Evolutionary conservation across 768 basidiomycete species (phyloP), one percentile per base, ranked within the genome.

Genomic region (Crepidotus variabilis): DNA sequence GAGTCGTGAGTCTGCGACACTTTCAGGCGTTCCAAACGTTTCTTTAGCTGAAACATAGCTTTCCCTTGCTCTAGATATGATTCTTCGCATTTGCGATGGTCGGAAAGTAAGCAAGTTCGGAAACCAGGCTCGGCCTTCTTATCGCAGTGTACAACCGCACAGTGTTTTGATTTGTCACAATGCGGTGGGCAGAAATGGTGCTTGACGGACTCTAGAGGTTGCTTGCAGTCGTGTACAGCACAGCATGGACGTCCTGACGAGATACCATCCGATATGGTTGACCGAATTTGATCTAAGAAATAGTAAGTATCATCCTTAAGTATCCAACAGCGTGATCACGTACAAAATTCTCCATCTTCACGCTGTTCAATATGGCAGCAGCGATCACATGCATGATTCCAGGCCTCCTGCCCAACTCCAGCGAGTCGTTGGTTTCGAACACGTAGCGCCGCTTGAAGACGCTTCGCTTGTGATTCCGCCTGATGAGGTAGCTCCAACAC

Each of bases 31-130:
- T 65, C 51, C n/a, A 67, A 60, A 32, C 60, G 61, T 23, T 57
- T 55, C 33, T 69, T 66, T 2, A 72, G 64, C 35, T 68, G 66
- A 51, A 74, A 72, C 60, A 65, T 63, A 2, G 57, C 54, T 14
- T 51, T 22, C 5, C 39, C 54, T 20, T 61, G 18, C 49, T 57
- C 22, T n/a, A 57, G 51, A 33, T 66, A 57, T 43, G 59, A 34
- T 2, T 49, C 22, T 56, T 71, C 68, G 7, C 65, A 49, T 10
- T 28, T 32, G n/a, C 58, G 63, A 54, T 73, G 72, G 3, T 59
- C 60, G 3, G 58, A 47, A 28, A 43, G n/a, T 21, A 2, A 21
- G 52, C 64, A 72, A 2, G 70, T 68, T 22, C 56, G 52, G 45
- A 5, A 51, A 7, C 61, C 62, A 1, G 21, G 47, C 7, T 47